Evolutionary conservation across 768 basidiomycete genomes (phyloP).

Genomic region (Leccinum subtestaceum): DNA sequence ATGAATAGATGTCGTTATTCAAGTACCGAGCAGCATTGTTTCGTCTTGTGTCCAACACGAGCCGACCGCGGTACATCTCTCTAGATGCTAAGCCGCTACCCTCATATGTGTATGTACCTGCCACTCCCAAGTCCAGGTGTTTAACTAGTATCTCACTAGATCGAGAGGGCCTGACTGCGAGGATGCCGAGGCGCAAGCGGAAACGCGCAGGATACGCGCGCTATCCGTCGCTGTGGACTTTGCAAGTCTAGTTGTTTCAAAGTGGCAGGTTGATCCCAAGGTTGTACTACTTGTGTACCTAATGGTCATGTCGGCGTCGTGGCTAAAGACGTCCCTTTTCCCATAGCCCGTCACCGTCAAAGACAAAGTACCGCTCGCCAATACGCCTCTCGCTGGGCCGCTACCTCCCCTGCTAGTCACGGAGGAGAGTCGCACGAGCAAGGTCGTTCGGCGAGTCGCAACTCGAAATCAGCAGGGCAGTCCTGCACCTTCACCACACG

Average conservation of each 20-base stretch:
- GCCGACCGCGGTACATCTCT: conserved; percentile 37
- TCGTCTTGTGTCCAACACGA: conserved; percentile 43
- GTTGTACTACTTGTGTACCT: conserved; percentile 5
- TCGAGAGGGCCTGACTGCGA: conserved; percentile 49
- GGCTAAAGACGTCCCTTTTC: conserved; percentile 3
- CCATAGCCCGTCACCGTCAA: conserved; percentile 9
- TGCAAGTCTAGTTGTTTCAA: conserved; percentile 14
- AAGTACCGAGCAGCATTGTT: conserved; percentile 36
- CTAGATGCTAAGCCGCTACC: conserved; percentile 40
- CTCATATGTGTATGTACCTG: conserved; percentile 34
- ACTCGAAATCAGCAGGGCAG: neutral
- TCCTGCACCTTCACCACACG: conserved; percentile 23
- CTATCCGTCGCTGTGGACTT: conserved; percentile 40
- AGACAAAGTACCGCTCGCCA: conserved; percentile 10
- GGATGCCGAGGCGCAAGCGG: conserved; percentile 44
- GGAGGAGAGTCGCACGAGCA: conserved; percentile 16
- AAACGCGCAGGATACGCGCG: conserved; percentile 40
- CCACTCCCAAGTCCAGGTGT: neutral
- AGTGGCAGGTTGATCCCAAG: conserved; percentile 20
- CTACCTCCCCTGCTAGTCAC: conserved; percentile 24
- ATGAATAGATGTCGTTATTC: neutral
- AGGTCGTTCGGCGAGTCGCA: neutral
- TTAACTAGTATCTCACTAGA: conserved; percentile 27
- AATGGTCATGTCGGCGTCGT: neutral
- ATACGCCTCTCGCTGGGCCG: neutral